Evolutionary conservation across 1,139 yeast species (phyloP).

Genomic region (Blastobotrys indianensis): DNA sequence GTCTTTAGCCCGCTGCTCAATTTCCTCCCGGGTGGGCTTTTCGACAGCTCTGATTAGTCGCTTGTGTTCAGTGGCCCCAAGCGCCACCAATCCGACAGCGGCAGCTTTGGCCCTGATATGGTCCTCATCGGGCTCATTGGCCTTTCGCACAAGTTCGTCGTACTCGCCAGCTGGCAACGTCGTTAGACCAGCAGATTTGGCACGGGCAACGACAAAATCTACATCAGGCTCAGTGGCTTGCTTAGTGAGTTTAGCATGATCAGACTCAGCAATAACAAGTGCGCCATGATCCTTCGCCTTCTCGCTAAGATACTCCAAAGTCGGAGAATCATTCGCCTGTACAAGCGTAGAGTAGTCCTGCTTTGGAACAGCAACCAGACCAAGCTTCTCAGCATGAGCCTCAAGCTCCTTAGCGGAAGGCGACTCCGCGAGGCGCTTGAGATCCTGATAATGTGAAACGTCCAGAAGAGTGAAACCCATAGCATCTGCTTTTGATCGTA

Average conservation of each 20-base stretch:
- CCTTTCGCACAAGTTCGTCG: constrained; percentile 21
- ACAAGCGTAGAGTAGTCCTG: constrained; percentile 30
- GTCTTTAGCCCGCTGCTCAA: constrained; percentile 20
- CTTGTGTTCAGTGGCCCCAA: constrained; percentile 27
- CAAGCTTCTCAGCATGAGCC: constrained; percentile 23
- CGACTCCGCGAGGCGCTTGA: constrained; percentile 23
- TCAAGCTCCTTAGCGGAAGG: constrained; percentile 27
- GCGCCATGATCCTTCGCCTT: constrained; percentile 30
- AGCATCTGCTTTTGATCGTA: constrained; percentile 18
- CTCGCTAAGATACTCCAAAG: constrained; percentile 32
- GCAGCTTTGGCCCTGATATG: constrained; percentile 35
- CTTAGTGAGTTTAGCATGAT: constrained; percentile 18
- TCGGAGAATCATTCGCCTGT: constrained; percentile 33
- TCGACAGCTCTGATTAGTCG: constrained; percentile 18
- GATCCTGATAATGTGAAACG: constrained; percentile 17
- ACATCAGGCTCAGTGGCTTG: constrained; percentile 23
- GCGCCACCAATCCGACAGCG: constrained; percentile 22
- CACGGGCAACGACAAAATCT: constrained; percentile 21
- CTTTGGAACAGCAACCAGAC: constrained; percentile 16
- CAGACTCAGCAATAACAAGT: constrained; percentile 25
- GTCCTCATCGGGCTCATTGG: constrained; percentile 20
- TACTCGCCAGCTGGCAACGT: constrained; percentile 39
- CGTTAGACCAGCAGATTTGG: constrained; percentile 35
- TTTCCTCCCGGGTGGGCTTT: constrained; percentile 25
- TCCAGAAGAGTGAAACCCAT: constrained; percentile 24